Percentiles rank a stretch among this genome's conserved stretches.
phyloP scores from a whole-genome alignment of 1,284 basidiomycete species.

The Flammula alnicola region DNA sequence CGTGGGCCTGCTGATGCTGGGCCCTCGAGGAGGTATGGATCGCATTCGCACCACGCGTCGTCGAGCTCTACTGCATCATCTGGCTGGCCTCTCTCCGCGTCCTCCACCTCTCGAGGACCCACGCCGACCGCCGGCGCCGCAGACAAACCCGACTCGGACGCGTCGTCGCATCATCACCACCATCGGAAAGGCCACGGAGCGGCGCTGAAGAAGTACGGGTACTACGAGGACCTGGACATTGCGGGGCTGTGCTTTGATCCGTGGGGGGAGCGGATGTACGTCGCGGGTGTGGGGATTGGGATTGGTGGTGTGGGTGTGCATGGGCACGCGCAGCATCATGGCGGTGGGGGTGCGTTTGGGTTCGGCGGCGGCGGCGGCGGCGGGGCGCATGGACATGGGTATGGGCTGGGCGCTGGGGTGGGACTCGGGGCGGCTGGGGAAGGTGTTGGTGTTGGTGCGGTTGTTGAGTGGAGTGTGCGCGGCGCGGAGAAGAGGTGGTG shows the following conservation, averaged over 20 bases:
- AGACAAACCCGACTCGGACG: too few relatives aligned
- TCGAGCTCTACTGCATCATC: background rate
- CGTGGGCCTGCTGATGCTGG: background rate
- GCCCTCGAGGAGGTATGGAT: slow-evolving; percentile 1
- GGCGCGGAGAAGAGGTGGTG: slow-evolving; percentile 70
- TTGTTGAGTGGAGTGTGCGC: slow-evolving; percentile 63
- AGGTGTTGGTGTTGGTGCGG: slow-evolving; percentile 61
- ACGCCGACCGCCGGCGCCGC: too few relatives aligned
- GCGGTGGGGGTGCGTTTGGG: background rate
- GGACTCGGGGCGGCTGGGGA: slow-evolving; percentile 65
- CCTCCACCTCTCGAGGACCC: background rate
- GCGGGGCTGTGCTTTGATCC: slow-evolving; percentile 80
- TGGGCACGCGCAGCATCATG: background rate
- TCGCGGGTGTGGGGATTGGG: slow-evolving; percentile 49
- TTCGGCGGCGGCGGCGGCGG: too few relatives aligned
- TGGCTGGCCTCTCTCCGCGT: background rate
- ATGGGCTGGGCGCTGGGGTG: slow-evolving; percentile 58
- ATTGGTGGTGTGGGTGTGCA: background rate
- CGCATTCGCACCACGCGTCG: background rate
- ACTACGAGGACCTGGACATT: slow-evolving; percentile 59
- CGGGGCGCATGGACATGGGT: slow-evolving; percentile 1
- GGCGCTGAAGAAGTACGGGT: slow-evolving; percentile 18
- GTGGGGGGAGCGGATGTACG: slow-evolving; percentile 67
- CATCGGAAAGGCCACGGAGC: background rate
- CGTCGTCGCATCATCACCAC: too few relatives aligned